Conservation (phyloP, 805 yeast genomes). For the Brettanomyces bruxellensis region DNA sequence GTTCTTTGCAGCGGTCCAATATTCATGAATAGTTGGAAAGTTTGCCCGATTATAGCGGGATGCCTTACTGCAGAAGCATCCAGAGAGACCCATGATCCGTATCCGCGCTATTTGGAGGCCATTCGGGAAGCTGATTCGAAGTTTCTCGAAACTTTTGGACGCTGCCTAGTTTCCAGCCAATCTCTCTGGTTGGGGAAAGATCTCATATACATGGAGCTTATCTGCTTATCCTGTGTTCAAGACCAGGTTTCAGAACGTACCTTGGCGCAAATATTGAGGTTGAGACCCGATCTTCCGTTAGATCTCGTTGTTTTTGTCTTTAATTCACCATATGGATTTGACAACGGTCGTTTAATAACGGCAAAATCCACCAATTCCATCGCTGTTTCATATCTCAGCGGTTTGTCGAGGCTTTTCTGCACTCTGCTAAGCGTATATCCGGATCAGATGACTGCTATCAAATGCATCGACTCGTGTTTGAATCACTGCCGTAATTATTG, state of each 20-base stretch:
- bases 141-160: conserved; percentile 7
- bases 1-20: conserved; percentile 7
- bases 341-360: conserved; percentile 9
- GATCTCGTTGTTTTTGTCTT: conserved; percentile 10
- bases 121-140: conserved; percentile 15
- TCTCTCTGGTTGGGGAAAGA: conserved; percentile 1
- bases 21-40: conserved; percentile 31
- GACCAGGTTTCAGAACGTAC: not conserved
- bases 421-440: conserved; percentile 12
- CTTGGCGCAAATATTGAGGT: conserved; percentile 3
- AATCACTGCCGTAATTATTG: not conserved
- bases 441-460: conserved; percentile 5
- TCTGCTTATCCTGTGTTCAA: conserved; percentile 1
- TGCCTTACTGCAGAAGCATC: conserved; percentile 27
- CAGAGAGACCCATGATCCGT: conserved; percentile 15
- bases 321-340: conserved; percentile 16
- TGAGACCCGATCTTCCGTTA: conserved; percentile 11
- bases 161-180: conserved; percentile 1
- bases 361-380: conserved; percentile 23
- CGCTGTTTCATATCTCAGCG: conserved; percentile 37
- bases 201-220: conserved; percentile 3
- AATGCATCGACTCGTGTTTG: conserved; percentile 12
- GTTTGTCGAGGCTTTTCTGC: conserved; percentile 33
- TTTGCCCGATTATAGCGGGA: conserved; percentile 39
- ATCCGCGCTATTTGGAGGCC: conserved; percentile 17